Evolutionary conservation across 345 rosid species (phyloP).

Genomic region (Brassica rapa): DNA sequence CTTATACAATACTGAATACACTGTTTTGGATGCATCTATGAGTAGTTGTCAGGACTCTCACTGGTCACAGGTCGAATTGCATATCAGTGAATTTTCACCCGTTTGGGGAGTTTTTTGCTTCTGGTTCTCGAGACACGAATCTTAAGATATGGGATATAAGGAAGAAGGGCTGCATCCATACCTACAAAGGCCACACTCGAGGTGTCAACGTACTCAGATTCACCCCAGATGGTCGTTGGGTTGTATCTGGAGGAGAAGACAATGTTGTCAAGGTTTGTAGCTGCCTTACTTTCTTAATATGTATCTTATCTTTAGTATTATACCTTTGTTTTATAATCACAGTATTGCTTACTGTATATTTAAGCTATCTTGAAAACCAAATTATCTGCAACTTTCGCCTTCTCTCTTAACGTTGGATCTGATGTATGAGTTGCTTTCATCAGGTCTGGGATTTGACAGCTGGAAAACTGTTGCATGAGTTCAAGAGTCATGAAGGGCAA

Average conservation of each 20-base stretch:
- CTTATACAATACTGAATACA: neutral
- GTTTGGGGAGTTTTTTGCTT: constrained; percentile 98
- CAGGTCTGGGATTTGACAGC: constrained; percentile 99
- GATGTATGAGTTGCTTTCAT: constrained; percentile 22
- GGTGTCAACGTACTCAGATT: constrained; percentile 98
- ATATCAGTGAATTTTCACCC: constrained; percentile 95
- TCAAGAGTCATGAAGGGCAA: constrained; percentile 90
- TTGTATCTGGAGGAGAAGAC: constrained; percentile 99
- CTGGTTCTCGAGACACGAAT: constrained; percentile 96
- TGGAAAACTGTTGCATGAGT: constrained; percentile 96
- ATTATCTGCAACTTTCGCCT: neutral
- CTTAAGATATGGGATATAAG: constrained; percentile 99
- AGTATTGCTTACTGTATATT: neutral
- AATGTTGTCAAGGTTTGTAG: constrained; percentile 79
- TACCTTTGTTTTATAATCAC: constrained; percentile 5
- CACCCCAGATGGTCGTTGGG: constrained; percentile 99
- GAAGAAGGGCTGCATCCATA: constrained; percentile 96
- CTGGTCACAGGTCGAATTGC: constrained; percentile 98
- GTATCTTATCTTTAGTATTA: neutral
- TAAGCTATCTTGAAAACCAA: neutral
- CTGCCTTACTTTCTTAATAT: constrained; percentile 19
- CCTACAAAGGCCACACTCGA: constrained; percentile 98
- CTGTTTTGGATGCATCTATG: constrained; percentile 18
- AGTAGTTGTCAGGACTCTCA: constrained; percentile 90
- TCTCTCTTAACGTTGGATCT: constrained; percentile 9